Conservation (phyloP, 2,329 filamentous ascomycete species). For the Pseudonectria foliicola region DNA sequence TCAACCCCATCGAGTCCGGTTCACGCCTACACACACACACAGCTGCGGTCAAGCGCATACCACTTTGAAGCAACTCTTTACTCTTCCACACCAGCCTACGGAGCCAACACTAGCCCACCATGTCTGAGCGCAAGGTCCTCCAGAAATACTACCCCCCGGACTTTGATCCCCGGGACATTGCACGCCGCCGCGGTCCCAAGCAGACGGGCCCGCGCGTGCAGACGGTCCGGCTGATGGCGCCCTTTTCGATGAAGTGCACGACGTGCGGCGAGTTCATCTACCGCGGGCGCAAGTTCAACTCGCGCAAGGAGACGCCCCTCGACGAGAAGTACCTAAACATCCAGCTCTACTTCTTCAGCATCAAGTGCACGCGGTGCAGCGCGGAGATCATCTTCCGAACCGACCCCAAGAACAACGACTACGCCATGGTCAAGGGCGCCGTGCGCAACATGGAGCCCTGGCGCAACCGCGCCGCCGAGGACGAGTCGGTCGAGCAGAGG, state of each 20-base stretch:
- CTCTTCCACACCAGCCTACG: background rate
- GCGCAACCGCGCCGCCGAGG: conserved; percentile 54
- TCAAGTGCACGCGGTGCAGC: conserved; percentile 78
- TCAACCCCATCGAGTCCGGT: too few relatives aligned
- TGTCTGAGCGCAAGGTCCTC: conserved; percentile 85
- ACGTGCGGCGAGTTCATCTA: conserved; percentile 72
- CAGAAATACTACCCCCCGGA: conserved; percentile 62
- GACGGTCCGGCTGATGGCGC: conserved; percentile 75
- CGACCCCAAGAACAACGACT: conserved; percentile 93
- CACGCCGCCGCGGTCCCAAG: conserved; percentile 62
- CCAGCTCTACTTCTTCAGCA: conserved; percentile 75
- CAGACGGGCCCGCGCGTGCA: conserved; percentile 71
- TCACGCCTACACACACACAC: too few relatives aligned
- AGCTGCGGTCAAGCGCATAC: too few relatives aligned
- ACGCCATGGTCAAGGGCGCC: conserved; percentile 71
- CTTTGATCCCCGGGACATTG: conserved; percentile 82
- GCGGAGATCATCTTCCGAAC: conserved; percentile 90
- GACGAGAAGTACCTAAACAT: conserved; percentile 87
- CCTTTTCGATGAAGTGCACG: conserved; percentile 36
- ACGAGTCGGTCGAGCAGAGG: conserved; percentile 81
- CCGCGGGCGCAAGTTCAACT: conserved; percentile 92
- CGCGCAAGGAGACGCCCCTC: conserved; percentile 80
- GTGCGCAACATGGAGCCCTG: conserved; percentile 93
- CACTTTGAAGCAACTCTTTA: too few relatives aligned
- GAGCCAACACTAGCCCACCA: conserved; percentile 32